Percentiles rank a stretch among this genome's conserved stretches.
Evolutionary conservation across 2,329 filamentous ascomycete genomes (phyloP).

Genomic region (Purpureocillium lavendulum): DNA sequence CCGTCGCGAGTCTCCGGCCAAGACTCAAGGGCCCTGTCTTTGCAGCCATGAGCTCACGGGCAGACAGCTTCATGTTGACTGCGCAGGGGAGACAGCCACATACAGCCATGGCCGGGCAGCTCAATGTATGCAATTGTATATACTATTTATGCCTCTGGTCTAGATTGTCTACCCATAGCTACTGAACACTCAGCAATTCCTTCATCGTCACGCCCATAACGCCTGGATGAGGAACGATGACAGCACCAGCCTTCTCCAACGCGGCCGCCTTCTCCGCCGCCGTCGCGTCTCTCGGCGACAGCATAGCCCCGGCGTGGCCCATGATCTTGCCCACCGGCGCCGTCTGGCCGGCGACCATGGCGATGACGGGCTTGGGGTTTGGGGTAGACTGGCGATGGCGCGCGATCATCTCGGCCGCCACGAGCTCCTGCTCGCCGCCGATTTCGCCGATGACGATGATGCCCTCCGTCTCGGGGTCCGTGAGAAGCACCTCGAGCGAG

Average conservation of each 20-base stretch:
- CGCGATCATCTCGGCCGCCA: conserved; percentile 62
- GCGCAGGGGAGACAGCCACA: no score
- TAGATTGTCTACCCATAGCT: no score
- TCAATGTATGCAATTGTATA: no score
- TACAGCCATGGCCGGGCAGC: no score
- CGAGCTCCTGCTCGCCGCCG: conserved; percentile 60
- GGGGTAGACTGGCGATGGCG: conserved; percentile 49
- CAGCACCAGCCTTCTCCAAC: conserved; percentile 24
- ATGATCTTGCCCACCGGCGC: conserved; percentile 55
- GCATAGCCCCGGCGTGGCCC: conserved; percentile 65
- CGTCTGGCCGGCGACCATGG: conserved; percentile 56
- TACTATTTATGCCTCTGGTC: no score
- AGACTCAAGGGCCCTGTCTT: no score
- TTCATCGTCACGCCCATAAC: conserved; percentile 27
- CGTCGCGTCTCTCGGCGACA: conserved; percentile 19
- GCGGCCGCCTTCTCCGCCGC: conserved; percentile 24
- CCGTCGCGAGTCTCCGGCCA: no score
- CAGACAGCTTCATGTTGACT: no score
- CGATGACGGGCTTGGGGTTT: conserved; percentile 56
- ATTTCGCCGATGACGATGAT: conserved; percentile 68
- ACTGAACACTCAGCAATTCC: conserved; percentile 13
- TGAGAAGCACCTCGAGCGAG: conserved; percentile 57
- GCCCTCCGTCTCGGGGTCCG: conserved; percentile 59
- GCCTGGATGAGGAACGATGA: conserved; percentile 29
- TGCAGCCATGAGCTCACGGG: no score